Percentiles rank a stretch among this genome's conserved stretches.
Evolutionary conservation across 441 rosid species (phyloP).

Genomic region (Erodium trifolium): DNA sequence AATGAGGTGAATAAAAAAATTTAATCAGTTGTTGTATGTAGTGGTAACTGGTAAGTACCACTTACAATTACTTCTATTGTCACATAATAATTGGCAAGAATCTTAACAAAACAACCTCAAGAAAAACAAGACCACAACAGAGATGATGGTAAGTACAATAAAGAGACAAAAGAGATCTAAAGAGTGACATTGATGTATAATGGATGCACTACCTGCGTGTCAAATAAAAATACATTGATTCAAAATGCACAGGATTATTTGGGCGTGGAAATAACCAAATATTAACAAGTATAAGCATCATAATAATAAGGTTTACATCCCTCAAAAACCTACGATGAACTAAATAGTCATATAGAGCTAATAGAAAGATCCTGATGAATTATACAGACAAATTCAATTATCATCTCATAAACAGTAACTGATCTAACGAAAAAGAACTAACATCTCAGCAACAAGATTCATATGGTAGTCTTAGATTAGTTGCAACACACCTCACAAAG

Average conservation of each 20-base stretch:
- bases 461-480: conserved; percentile 5
- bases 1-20: too few species aligned
- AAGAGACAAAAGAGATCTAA: neutral
- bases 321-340: neutral
- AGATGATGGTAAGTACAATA: neutral
- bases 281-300: neutral
- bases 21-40: neutral
- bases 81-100: neutral
- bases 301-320: neutral
- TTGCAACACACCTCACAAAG: conserved; percentile 58
- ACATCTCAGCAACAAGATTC: neutral
- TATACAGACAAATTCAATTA: neutral
- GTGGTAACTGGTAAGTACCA: neutral
- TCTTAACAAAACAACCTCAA: neutral
- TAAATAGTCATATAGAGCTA: neutral
- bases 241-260: neutral
- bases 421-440: neutral
- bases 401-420: neutral
- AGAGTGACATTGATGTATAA: neutral
- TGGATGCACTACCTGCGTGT: neutral
- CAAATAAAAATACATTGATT: neutral
- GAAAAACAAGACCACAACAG: neutral
- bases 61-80: neutral
- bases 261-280: neutral
- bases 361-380: neutral